These are phyloP conservation scores for Sporothrix humicola DNA, from an alignment of 2,329 filamentous ascomycete species.

Conservation along the genomic window DNA sequence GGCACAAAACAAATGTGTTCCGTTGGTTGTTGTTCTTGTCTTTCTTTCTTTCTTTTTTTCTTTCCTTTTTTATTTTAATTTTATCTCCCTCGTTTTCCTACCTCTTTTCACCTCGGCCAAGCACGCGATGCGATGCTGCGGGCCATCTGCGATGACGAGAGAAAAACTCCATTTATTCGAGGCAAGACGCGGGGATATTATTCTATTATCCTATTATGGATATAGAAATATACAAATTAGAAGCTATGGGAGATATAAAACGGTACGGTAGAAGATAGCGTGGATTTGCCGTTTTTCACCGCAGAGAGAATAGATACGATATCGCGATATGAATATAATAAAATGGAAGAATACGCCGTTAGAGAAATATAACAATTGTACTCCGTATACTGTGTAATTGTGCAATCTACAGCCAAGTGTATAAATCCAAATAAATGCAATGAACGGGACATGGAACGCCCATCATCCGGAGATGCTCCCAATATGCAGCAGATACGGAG, in stretches of 20 bases:
- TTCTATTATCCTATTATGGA: not conserved
- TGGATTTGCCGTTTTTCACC: not conserved
- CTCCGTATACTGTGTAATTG: no score
- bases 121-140: not conserved
- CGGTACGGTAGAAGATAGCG: not conserved
- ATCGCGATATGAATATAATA: not conserved
- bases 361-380: no score
- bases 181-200: not conserved
- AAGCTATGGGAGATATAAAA: not conserved
- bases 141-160: not conserved
- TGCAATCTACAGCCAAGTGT: no score
- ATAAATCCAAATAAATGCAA: no score
- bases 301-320: not conserved
- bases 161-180: not conserved
- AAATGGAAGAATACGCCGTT: not conserved
- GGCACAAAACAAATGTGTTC: not conserved
- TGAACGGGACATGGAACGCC: not conserved
- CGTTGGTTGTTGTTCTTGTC: no score
- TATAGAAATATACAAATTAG: not conserved
- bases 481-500: not conserved
- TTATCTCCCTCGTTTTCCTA: no score
- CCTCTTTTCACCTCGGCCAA: not conserved
- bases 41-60: no score
- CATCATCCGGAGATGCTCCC: not conserved
- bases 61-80: no score